A percentile compares a stretch with the other conserved stretches of the same genome.
Evolutionary conservation across 2,329 filamentous ascomycete species (phyloP).

Genomic region (Apiospora arundinis): DNA sequence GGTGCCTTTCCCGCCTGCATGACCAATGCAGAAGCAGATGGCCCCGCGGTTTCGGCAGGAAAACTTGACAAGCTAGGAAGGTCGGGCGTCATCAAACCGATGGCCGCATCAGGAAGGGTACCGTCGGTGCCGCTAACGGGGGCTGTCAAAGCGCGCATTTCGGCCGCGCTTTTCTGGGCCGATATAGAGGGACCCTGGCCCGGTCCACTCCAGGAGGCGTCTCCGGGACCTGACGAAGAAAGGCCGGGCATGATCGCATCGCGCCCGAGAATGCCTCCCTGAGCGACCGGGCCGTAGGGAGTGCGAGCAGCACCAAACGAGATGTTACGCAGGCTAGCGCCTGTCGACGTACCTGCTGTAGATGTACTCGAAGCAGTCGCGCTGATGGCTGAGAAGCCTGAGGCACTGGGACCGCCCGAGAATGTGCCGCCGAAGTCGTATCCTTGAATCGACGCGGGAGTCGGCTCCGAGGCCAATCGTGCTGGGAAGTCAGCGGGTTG

Average conservation of each 20-base stretch:
- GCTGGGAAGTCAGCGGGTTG: not conserved
- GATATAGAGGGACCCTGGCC: not conserved
- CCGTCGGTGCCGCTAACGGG: not conserved
- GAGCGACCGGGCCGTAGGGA: not conserved
- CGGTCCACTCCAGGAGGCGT: not conserved
- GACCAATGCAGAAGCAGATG: not conserved
- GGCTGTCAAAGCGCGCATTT: not conserved
- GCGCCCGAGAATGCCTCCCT: not conserved
- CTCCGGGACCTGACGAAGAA: not conserved
- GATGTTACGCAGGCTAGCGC: not conserved
- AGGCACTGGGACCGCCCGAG: not conserved
- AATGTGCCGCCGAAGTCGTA: not conserved
- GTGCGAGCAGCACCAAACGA: not conserved
- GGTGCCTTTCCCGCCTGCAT: not conserved
- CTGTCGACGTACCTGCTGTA: too few species aligned
- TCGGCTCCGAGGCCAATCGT: not conserved
- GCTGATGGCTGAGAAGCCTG: not conserved
- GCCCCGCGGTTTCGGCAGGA: not conserved
- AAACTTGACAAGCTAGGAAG: not conserved
- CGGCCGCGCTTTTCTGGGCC: not conserved
- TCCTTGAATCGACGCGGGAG: not conserved
- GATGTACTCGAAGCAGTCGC: not conserved
- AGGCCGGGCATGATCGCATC: not conserved
- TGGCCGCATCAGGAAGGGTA: not conserved
- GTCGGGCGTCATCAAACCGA: not conserved